These are phyloP conservation scores for Mucor sp. DNA, from an alignment of 371 early-diverging fungal species.

Conservation along the genomic window DNA sequence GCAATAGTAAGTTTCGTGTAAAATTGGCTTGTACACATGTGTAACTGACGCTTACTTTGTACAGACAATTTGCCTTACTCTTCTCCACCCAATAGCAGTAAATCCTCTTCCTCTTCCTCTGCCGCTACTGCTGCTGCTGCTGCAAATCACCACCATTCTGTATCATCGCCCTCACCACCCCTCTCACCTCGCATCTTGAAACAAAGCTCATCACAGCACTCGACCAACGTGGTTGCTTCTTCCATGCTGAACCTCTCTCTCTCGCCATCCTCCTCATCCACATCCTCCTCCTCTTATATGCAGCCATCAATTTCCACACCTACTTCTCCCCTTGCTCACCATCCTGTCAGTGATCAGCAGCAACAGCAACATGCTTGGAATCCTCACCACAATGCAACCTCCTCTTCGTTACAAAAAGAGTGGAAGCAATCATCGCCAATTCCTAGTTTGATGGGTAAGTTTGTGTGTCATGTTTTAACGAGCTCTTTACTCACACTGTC, in stretches of 20 bases:
- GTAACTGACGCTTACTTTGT: not conserved
- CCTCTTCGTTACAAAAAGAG: conserved; percentile 4
- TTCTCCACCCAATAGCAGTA: conserved; percentile 12
- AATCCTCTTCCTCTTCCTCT: not conserved
- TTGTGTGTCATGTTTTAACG: not conserved
- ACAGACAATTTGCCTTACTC: conserved; percentile 1
- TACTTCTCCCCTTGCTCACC: conserved; percentile 13
- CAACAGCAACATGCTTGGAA: not conserved
- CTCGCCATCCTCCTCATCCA: conserved; percentile 30
- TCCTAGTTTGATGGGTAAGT: conserved; percentile 33
- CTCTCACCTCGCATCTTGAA: conserved; percentile 15
- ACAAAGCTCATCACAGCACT: conserved; percentile 5
- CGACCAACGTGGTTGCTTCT: conserved; percentile 9
- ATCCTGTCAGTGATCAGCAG: not conserved
- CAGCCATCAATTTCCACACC: conserved; percentile 26
- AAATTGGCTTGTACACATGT: not conserved
- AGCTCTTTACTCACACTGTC: not conserved
- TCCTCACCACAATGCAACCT: not conserved
- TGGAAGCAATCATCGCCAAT: conserved; percentile 28
- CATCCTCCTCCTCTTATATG: conserved; percentile 16
- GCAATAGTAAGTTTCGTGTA: not conserved
- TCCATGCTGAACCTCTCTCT: conserved; percentile 22
- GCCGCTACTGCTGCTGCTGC: too few relatives aligned
- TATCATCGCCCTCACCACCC: conserved; percentile 18
- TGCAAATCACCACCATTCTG: not conserved